Conservation (phyloP, 441 rosid species). For the Populus trichocarpa region DNA sequence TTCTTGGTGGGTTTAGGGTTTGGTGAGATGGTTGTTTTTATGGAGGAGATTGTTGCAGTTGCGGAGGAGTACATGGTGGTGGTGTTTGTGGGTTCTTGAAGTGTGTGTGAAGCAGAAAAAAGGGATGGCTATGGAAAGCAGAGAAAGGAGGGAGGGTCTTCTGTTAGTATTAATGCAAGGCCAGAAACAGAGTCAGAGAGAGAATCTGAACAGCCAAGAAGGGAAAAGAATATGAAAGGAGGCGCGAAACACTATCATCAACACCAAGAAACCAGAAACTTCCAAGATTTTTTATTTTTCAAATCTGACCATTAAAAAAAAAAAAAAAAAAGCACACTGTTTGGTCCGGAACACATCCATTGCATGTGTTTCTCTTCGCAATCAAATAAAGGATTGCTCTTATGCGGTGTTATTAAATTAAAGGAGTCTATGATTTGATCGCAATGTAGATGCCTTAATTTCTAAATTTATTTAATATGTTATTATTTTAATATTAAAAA, state of each 20-base stretch:
- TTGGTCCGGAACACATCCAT: no score
- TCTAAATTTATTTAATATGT: no score
- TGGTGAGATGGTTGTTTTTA: constrained; percentile 26
- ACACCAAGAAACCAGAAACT: background rate
- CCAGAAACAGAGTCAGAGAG: background rate
- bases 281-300: no score
- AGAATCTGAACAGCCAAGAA: background rate
- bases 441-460: no score
- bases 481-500: no score
- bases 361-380: no score
- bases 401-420: no score
- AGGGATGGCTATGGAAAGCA: constrained; percentile 8
- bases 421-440: rapidly evolving
- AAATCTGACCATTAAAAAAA: no score
- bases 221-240: background rate
- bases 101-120: background rate
- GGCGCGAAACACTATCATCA: background rate
- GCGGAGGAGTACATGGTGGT: constrained; percentile 27
- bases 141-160: constrained; percentile 15
- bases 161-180: constrained; percentile 16
- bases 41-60: constrained; percentile 16
- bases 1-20: constrained; percentile 20
- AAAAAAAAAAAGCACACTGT: no score
- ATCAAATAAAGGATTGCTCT: no score
- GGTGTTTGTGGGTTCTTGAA: background rate